Evolutionary conservation across 805 yeast species (phyloP), one percentile per base, ranked within the genome.

Genomic region (Spathaspora sp.): DNA sequence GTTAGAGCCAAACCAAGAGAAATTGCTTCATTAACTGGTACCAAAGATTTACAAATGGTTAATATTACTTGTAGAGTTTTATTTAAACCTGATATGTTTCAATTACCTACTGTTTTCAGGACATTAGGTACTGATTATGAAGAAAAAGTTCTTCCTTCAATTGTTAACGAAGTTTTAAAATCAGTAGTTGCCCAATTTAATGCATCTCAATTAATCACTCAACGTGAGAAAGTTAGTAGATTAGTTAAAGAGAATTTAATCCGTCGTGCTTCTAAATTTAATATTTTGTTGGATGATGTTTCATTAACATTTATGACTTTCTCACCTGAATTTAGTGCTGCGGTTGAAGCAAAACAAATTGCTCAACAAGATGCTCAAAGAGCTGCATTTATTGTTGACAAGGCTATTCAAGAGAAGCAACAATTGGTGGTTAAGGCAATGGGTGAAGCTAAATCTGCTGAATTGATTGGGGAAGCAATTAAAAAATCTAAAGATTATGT

Each of bases 361-460:
- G 98, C 99, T 28, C 99, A 94, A 72, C 99, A 94, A 77, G 99
- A 94, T 68, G 98, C 99, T 18, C 97, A 94, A 74, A 86, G 96
- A 70, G 98, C 99, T 8, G 97, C 98, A 0, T 94, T 92, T 60
- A 78, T 94, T 43, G 99, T 94, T 49, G 99, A 94, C 70, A 89
- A 91, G 68, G 99, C 99, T 8, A 84, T 89, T 61, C 99, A 94
- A 73, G 98, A 94, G 75, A 94, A 94, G 70, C 98, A 94, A 73
- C 96, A 96, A 67, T 79, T 90, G 76, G 96, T 94, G 57, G 97
- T 94, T 52, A 90, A 87, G 70, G 98, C 99, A 11, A 89, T 90
- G 69, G 99, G 99, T 83, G 99, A 94, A 75, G 99, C 99, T 58
- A 85, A 89, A 67, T 88, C 97, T 49, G 99, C 99, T 32, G 96